These are phyloP conservation scores for Dactylella cylindrospora DNA, from an alignment of 2,329 filamentous ascomycete genomes.

Conservation along the genomic window DNA sequence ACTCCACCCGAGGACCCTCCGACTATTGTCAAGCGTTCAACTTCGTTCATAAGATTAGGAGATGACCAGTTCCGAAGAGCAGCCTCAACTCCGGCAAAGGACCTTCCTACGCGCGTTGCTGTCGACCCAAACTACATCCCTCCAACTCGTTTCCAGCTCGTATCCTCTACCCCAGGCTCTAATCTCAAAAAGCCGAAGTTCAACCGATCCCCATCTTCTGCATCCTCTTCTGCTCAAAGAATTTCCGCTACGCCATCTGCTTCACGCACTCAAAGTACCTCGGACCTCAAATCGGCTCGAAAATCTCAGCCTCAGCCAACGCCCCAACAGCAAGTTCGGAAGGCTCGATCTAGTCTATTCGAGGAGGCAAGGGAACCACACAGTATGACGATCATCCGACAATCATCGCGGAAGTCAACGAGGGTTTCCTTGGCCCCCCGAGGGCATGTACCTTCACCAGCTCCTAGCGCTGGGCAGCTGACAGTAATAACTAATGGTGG, in stretches of 20 bases:
- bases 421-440: slow-evolving; percentile 37
- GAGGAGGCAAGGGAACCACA: slow-evolving; percentile 42
- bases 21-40: slow-evolving; percentile 14
- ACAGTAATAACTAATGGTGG: slow-evolving; percentile 38
- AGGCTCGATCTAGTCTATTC: slow-evolving; percentile 38
- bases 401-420: slow-evolving; percentile 39
- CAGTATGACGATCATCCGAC: slow-evolving; percentile 42
- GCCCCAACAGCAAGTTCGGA: slow-evolving; percentile 36
- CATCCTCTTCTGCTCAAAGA: slow-evolving; percentile 28
- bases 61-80: slow-evolving; percentile 35
- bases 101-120: slow-evolving; percentile 33
- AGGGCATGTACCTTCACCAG: slow-evolving; percentile 37
- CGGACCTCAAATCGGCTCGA: slow-evolving; percentile 21
- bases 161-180: slow-evolving; percentile 32
- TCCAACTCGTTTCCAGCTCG: slow-evolving; percentile 36
- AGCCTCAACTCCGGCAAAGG: slow-evolving; percentile 35
- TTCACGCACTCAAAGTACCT: slow-evolving; percentile 19
- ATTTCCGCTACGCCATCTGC: slow-evolving; percentile 26
- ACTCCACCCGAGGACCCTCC: slow-evolving; percentile 33
- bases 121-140: slow-evolving; percentile 41
- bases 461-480: slow-evolving; percentile 31
- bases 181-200: slow-evolving; percentile 40
- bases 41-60: slow-evolving; percentile 37
- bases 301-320: slow-evolving; percentile 22
- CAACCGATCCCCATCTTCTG: slow-evolving; percentile 28